Evolutionary conservation across 1,284 basidiomycete species (phyloP), one percentile per base, ranked within the genome.

Genomic region (Fomitopsis schrenkii): DNA sequence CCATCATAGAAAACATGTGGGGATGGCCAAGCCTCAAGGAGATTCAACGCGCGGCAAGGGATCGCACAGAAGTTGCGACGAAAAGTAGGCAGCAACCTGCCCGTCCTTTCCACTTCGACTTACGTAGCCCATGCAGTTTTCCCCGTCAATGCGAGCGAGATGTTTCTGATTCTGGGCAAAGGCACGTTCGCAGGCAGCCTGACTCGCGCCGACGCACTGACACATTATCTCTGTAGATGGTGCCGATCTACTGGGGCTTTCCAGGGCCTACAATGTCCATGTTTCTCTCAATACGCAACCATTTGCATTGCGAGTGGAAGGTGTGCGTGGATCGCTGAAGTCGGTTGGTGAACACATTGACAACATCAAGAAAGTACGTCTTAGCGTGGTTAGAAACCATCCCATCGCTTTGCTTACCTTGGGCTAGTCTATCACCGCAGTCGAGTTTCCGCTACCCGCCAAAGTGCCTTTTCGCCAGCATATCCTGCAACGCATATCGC

Each of bases 151-250:
- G 79, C 84, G 1, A 80, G 78, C 59, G 80, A 90, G 64, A 77
- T 91, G 3, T 91, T 93, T 70, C 69, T 91, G 42, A 78, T 92
- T 33, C 78, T 92, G 63, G 90, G 91, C 45, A 86, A 81, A 80
- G 86, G 90, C 89, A 54, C 48, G 76, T 72, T 15, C 7, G 2
- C 15, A 12, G 8, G 19, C 9, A 7, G 15, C 10, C n/a, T 30
- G 22, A 48, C 33, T 46, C 2, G 17, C 28, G 30, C 17, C 14
- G 7, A 40, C 5, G 14, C 15, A 35, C 6, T 44, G 6, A 46
- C 19, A 35, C 15, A 48, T 28, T 15, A 10, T 30, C 22, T 17
- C 17, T 46, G 53, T 63, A 90, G 90, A 91, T 71, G 90, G 90
- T 33, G 73, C 78, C 50, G 79, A 90, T 67, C 76, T 90, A 38